Evolutionary conservation across 2,329 filamentous ascomycete species (phyloP).

Genomic region (Nectriaceae sp.): DNA sequence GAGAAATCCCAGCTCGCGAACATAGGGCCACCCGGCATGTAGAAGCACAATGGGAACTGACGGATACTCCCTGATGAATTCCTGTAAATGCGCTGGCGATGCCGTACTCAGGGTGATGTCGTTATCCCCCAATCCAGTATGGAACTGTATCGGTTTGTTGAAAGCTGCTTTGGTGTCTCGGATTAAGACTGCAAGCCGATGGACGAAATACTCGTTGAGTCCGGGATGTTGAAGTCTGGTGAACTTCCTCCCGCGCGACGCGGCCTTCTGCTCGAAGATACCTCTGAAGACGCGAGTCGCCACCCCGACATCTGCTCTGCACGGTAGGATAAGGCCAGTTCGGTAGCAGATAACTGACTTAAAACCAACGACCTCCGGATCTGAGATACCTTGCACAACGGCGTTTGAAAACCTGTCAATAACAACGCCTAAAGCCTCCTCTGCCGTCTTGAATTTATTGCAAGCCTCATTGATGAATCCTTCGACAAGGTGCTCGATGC

Average conservation of each 20-base stretch:
- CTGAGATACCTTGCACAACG: constrained; percentile 59
- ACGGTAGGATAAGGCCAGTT: constrained; percentile 66
- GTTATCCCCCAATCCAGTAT: constrained; percentile 80
- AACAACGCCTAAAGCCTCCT: constrained; percentile 36
- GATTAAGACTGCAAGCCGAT: constrained; percentile 62
- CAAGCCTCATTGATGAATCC: constrained; percentile 55
- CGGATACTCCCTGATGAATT: constrained; percentile 69
- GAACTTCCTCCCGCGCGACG: constrained; percentile 32
- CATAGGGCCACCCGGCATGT: constrained; percentile 81
- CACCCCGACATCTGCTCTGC: constrained; percentile 42
- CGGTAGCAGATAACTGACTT: constrained; percentile 84
- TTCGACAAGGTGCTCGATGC: constrained; percentile 74
- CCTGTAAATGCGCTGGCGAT: constrained; percentile 75
- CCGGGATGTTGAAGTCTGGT: constrained; percentile 61
- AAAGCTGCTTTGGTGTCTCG: constrained; percentile 41
- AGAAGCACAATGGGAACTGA: constrained; percentile 74
- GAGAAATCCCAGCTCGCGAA: constrained; percentile 75
- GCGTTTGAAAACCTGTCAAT: constrained; percentile 37
- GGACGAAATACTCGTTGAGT: constrained; percentile 71
- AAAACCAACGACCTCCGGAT: constrained; percentile 74
- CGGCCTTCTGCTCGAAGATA: constrained; percentile 33
- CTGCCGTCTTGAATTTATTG: constrained; percentile 29
- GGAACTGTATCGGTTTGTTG: constrained; percentile 79
- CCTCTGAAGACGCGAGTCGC: constrained; percentile 40
- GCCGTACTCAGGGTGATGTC: constrained; percentile 71